phyloP scores from a whole-genome alignment of 2,329 filamentous ascomycete species.

The Alternaria atra region DNA sequence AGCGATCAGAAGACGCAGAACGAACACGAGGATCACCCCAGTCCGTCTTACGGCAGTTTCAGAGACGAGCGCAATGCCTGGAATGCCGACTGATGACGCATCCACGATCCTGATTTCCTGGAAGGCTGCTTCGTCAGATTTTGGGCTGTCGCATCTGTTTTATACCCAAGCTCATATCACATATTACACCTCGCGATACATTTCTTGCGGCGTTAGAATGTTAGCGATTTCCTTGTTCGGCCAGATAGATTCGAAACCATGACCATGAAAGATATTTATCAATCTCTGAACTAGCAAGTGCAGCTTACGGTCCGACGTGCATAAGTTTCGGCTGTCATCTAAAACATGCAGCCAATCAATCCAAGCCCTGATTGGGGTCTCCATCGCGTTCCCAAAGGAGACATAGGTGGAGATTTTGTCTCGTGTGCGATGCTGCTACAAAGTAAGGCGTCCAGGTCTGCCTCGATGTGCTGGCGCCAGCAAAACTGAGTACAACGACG shows the following conservation, averaged over 20 bases:
- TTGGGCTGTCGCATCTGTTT: conserved; percentile 10
- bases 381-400: neutral
- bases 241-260: neutral
- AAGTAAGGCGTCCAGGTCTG: neutral
- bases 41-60: conserved; percentile 55
- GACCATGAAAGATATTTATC: neutral
- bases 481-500: neutral
- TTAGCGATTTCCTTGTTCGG: neutral
- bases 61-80: conserved; percentile 54
- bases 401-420: neutral
- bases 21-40: conserved; percentile 30
- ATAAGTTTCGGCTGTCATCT: neutral
- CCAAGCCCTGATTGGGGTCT: neutral
- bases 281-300: neutral
- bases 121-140: conserved; percentile 2
- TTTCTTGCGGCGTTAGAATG: conserved; percentile 10
- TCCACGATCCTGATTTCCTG: neutral
- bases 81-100: conserved; percentile 37
- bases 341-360: neutral
- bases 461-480: conserved; percentile 22
- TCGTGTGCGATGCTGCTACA: neutral
- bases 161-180: conserved; percentile 20
- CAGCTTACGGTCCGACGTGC: neutral
- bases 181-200: conserved; percentile 7
- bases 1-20: conserved; percentile 21